These are phyloP conservation scores for Wilhelminamyces savonicus DNA, from an alignment of 805 yeast species.

Conservation along the genomic window DNA sequence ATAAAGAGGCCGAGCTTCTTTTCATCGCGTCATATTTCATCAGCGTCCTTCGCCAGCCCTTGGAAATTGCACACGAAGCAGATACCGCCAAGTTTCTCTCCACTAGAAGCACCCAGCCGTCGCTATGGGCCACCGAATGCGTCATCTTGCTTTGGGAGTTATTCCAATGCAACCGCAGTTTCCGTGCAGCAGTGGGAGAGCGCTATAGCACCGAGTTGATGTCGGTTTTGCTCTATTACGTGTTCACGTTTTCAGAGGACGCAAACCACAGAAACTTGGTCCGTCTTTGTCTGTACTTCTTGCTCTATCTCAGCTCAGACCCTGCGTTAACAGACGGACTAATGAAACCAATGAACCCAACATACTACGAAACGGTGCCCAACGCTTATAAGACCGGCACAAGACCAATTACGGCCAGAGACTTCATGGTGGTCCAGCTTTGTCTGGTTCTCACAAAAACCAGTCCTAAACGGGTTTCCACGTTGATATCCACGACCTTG, in stretches of 20 bases:
- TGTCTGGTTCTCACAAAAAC: conserved; percentile 32
- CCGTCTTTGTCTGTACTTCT: conserved; percentile 45
- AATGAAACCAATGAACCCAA: conserved; percentile 38
- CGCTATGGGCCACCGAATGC: conserved; percentile 52
- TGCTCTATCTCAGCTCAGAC: conserved; percentile 44
- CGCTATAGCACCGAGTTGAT: conserved; percentile 48
- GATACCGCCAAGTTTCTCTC: conserved; percentile 3
- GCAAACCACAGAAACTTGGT: conserved; percentile 32
- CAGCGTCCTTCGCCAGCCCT: conserved; percentile 41
- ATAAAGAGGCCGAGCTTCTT: conserved; percentile 48
- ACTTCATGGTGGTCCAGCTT: conserved; percentile 52
- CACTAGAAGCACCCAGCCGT: conserved; percentile 8
- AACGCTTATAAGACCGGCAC: conserved; percentile 39
- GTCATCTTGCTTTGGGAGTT: conserved; percentile 69
- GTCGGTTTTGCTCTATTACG: conserved; percentile 50
- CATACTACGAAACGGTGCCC: conserved; percentile 48
- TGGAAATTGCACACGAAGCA: conserved; percentile 15
- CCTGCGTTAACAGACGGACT: conserved; percentile 31
- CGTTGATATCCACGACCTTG: conserved; percentile 35
- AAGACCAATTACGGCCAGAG: conserved; percentile 50
- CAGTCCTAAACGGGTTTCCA: conserved; percentile 21
- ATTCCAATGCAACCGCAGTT: conserved; percentile 61
- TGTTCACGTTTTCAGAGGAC: conserved; percentile 25
- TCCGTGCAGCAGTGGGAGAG: conserved; percentile 33
- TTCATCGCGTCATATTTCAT: conserved; percentile 44